Evolutionary conservation across 352 stramenopile species (phyloP), one percentile per base, ranked within the genome.

Genomic region (Globisporangium megalacanthum): DNA sequence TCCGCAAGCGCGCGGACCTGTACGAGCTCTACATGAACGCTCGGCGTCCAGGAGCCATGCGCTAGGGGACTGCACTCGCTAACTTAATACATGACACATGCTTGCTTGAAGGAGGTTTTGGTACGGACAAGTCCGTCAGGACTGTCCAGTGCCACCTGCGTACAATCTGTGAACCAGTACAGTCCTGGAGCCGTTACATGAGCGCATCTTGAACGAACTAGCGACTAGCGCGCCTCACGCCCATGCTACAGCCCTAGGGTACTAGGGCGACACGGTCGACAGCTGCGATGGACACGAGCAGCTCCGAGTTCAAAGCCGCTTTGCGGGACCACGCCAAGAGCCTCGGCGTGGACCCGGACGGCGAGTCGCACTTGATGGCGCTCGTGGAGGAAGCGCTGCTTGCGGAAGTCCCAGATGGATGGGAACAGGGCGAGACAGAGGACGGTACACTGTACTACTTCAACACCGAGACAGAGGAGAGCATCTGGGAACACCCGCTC

Each of bases 391-490:
- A 86, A 62, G 73, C 76, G 29, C 61, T 86, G 49, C 66, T 81
- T 8, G 76, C 74, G 20, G 73, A 78, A 52, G 52, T 86, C 10
- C 76, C 73, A 13, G 44, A 72, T 15, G 68, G 70, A 52, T 87
- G 77, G 74, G 77, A 87, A 45, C 77, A 87, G 54, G 77, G 75
- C 33, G 72, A 83, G 64, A 85, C 73, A 17, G 77, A 87, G 51
- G 74, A 87, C 46, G 77, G 74, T 42, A 85, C 75, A 51, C 73
- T 80, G n/a, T 87, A 87, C 56, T 84, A 84, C 59, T 87, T 84
- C 56, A 81, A 87, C 53, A 58, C 70, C 14, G 71, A 55, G 37
- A 82, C 74, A 0, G 75, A 81, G 20, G 68, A 87, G 54, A 87
- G 77, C 46, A 79, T 84, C 29, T 87, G 77, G 77, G 77, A 87